Evolutionary conservation across 495 filamentous ascomycete species (phyloP).

Genomic region (Saxophila tyrrhenica): DNA sequence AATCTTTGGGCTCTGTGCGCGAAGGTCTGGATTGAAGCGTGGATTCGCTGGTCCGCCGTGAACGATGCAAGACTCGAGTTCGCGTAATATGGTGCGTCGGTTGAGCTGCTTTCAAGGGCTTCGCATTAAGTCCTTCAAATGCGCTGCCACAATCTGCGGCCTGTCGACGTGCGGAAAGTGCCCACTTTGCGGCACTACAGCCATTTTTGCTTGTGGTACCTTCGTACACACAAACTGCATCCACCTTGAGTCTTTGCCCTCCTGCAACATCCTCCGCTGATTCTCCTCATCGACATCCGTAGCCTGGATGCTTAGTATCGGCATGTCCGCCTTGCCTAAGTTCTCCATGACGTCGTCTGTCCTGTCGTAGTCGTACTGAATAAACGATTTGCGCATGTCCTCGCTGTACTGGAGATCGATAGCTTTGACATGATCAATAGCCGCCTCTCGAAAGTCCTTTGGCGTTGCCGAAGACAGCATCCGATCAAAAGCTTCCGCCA

Average conservation of each 20-base stretch:
- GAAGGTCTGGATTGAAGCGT: no score
- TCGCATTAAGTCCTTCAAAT: no score
- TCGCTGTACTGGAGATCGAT: constrained; percentile 1
- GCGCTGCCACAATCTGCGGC: no score
- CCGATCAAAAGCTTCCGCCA: not conserved
- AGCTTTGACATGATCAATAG: not conserved
- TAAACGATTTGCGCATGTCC: not conserved
- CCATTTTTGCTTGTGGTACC: constrained; percentile 16
- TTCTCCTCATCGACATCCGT: constrained; percentile 8
- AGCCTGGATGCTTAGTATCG: constrained; percentile 3
- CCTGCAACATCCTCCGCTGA: constrained; percentile 2
- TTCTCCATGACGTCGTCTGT: constrained; percentile 1
- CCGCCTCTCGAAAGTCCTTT: not conserved
- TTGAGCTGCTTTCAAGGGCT: no score
- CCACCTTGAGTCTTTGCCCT: constrained; percentile 1
- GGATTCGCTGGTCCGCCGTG: no score
- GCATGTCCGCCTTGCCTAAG: not conserved
- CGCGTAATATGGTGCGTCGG: no score
- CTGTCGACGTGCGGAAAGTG: constrained; percentile 14
- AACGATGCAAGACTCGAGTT: no score
- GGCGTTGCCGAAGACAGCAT: constrained; percentile 11
- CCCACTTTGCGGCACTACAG: not conserved
- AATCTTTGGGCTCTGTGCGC: no score
- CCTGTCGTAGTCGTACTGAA: constrained; percentile 2
- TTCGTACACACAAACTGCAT: constrained; percentile 32